Evolutionary conservation across 768 basidiomycete genomes (phyloP), one percentile per base, ranked within the genome.

Genomic region (Clavaria fumosa): DNA sequence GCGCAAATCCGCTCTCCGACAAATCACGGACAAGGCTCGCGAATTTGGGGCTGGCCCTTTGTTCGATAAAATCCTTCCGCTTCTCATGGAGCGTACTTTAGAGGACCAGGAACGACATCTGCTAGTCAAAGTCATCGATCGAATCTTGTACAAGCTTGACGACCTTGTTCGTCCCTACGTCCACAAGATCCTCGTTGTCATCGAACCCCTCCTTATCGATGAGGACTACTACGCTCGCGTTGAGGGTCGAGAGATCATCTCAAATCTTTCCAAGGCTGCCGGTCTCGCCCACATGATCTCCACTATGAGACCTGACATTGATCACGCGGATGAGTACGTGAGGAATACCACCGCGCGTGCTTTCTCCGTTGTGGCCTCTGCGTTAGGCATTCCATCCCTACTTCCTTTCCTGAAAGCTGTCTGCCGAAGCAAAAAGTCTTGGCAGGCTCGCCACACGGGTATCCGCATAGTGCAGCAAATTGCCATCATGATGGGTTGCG

Each of bases 201-300:
- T 99, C 48, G 95, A 99, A 61, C 95, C 95, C 1, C 70, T 99
- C 5, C 75, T 99, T 53, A 97, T 97, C 51, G 93, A 99, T 57
- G 93, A 96, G 56, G 95, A 97, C 54, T 88, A 88, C 58, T 89
- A 86, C 48, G 83, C 83, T 32, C 85, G 89, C 57, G 90, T 96
- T 30, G 95, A 97, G 62, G 95, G 95, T 46, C 88, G 93, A 23
- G 95, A 99, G 64, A 97, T 99, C 55, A 99, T 97, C 48, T 93
- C 88, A 49, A 99, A 97, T 57, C 65, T 97, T 28, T 93, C 95
- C 20, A 99, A 97, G 59, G 95, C 95, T 7, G 93, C 91, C 21
- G 95, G 95, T 59, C 78, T 99, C 18, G 93, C 95, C 2, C 95
- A 99, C 61, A 97, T 99, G 95, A 99, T 99, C 50, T 99, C 95